These are phyloP conservation scores for Elsinoe ampelina DNA, from an alignment of 2,329 filamentous ascomycete genomes.

Conservation along the genomic window DNA sequence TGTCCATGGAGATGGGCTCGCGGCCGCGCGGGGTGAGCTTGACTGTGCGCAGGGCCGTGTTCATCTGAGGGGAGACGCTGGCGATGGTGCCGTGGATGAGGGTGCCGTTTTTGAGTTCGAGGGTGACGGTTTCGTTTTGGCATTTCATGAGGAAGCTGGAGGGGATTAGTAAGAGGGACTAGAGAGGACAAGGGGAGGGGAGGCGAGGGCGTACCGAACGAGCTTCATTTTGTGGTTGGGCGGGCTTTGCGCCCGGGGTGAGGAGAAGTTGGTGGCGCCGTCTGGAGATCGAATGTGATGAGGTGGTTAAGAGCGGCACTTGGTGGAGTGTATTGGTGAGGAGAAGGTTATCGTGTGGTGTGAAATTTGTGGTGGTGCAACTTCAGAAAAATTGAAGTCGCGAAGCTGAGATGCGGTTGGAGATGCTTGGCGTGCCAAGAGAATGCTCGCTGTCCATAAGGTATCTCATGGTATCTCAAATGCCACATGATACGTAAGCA, in stretches of 20 bases:
- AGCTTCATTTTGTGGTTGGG: constrained; percentile 69
- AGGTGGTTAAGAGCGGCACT: neutral
- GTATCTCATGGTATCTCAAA: too few relatives aligned
- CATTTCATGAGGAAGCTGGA: constrained; percentile 97
- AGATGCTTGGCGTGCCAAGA: constrained; percentile 11
- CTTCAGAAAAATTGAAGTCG: constrained; percentile 7
- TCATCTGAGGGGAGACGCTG: constrained; percentile 96
- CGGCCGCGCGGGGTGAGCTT: constrained; percentile 92
- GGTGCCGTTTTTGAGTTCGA: constrained; percentile 97
- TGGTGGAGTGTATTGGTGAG: neutral
- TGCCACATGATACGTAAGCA: too few relatives aligned
- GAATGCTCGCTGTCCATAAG: neutral
- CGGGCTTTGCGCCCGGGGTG: neutral
- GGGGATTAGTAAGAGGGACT: constrained; percentile 19
- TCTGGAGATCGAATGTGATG: neutral
- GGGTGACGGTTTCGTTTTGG: constrained; percentile 94
- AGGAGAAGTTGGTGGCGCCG: neutral
- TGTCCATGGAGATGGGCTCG: constrained; percentile 79
- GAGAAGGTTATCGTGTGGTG: neutral
- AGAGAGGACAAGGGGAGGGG: constrained; percentile 26
- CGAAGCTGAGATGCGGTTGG: neutral
- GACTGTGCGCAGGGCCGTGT: constrained; percentile 87
- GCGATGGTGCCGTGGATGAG: constrained; percentile 96
- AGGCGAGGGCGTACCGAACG: constrained; percentile 62
- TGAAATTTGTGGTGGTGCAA: neutral